phyloP scores from a whole-genome alignment of 139 green algal species.

The Micromonas commoda region DNA sequence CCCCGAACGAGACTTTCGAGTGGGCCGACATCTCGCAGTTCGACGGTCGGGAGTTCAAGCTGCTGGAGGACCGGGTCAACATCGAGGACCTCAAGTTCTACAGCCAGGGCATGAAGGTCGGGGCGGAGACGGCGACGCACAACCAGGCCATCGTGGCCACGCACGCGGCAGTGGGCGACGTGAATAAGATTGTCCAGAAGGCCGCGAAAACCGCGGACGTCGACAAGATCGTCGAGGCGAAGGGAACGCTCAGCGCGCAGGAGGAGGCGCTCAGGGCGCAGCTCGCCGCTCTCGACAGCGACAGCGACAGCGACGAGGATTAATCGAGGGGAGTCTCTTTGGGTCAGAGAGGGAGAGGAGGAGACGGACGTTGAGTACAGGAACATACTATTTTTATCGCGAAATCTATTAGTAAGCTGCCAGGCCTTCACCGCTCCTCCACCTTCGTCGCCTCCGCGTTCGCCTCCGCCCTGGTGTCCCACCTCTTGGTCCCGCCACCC shows the following conservation, averaged over 20 bases:
- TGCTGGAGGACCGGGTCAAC: not conserved
- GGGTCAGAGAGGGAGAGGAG: not conserved
- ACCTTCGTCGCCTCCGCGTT: too few relatives aligned
- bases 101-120: not conserved
- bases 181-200: not conserved
- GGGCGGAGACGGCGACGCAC: not conserved
- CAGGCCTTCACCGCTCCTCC: too few relatives aligned
- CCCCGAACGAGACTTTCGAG: conserved; percentile 29
- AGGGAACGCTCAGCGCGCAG: not conserved
- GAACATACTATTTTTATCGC: conserved; percentile 1
- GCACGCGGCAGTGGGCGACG: not conserved
- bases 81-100: not conserved
- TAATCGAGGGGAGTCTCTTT: not conserved
- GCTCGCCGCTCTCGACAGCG: conserved; percentile 12
- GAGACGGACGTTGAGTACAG: too few relatives aligned
- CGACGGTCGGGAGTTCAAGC: not conserved
- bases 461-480: too few relatives aligned
- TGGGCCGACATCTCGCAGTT: conserved; percentile 16
- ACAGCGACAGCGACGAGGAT: not conserved
- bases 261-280: not conserved
- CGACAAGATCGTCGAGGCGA: not conserved
- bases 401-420: too few relatives aligned
- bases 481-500: too few relatives aligned
- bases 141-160: not conserved
- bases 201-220: not conserved